Base-by-base conservation (phyloP, 202 grass and related monocot species). In the Panicum virgatum region DNA sequence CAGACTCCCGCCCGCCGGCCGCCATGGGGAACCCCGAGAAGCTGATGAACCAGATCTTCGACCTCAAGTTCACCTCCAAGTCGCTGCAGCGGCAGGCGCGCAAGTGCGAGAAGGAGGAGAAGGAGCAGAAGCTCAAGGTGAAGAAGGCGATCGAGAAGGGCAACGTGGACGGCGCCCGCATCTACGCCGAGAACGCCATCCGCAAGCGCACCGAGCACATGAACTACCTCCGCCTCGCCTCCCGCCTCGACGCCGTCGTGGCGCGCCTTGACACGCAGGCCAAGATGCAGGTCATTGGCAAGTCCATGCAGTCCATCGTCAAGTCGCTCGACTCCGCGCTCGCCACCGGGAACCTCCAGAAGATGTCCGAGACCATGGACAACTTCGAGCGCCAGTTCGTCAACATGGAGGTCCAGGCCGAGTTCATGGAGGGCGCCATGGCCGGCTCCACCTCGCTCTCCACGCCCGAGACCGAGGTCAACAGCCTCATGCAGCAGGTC, bases 361-460 rank as follows among this genome's bases (percentile, higher is more conserved):
- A 91, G 86, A 98, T 98, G 92, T 98, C 95, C 60, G 95, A 98
- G 86, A 98, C 92, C 34, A 98, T 95, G 92, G 92, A 98, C 79
- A 84, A 85, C 34, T 98, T 98, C 57, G 95, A 95, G 90, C 50
- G 83, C 9, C 92, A 98, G 76, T 95, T 95, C 68, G 95, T 98
- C 43, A 98, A 95, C 86, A 98, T 98, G 95, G 95, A 98, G 90
- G 92, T 98, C 8, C 95, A 98, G 88, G 92, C 96, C 16, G 96
- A 98, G 90, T 98, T 98, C 86, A 98, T 98, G 92, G 92, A 98
- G 83, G 90, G 96, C 75, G 96, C 92, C 51, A 98, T 95, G 92
- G 92, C 92, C 0, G 96, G 96, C 0, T 98, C 96, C 12, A 95
- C 96, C 1, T 93, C 90, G 7, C 90, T 98, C 30, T 98, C 96